phyloP scores from a whole-genome alignment of 1,139 yeast species.

The Yamadazyma kanchanaburiensis region DNA sequence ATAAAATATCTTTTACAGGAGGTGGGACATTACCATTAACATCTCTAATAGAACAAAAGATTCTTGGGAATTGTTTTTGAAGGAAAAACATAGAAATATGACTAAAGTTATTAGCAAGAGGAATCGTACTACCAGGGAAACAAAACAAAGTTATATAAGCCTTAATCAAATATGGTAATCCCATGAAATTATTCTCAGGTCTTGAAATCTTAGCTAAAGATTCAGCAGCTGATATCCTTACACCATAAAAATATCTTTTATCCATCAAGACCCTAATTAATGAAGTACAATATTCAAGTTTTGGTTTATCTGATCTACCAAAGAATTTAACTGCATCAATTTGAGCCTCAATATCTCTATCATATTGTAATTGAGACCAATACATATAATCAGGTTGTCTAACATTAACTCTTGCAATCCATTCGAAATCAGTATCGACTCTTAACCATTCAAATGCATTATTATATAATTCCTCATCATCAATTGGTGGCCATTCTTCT shows the following conservation, averaged over 20 bases:
- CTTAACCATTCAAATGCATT: constrained; percentile 98
- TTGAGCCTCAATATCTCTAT: constrained; percentile 96
- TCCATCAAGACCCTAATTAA: constrained; percentile 83
- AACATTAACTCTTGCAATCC: constrained; percentile 82
- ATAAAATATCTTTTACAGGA: constrained; percentile 57
- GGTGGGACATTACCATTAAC: constrained; percentile 65
- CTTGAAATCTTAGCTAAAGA: constrained; percentile 71
- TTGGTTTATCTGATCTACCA: constrained; percentile 56
- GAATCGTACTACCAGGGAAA: constrained; percentile 62
- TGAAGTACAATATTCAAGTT: constrained; percentile 68
- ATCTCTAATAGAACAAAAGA: constrained; percentile 60
- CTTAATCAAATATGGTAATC: constrained; percentile 66
- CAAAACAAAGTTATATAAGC: constrained; percentile 73
- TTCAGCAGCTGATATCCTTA: constrained; percentile 80
- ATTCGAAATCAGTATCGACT: constrained; percentile 94
- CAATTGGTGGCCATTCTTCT: constrained; percentile 68
- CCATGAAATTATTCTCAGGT: constrained; percentile 61
- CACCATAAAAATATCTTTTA: constrained; percentile 80
- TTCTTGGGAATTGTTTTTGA: constrained; percentile 63
- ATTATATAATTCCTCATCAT: constrained; percentile 57
- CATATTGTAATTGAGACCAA: constrained; percentile 89
- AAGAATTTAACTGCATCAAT: constrained; percentile 77
- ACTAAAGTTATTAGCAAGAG: constrained; percentile 76
- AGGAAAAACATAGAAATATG: constrained; percentile 66
- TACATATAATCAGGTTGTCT: constrained; percentile 96